These are phyloP conservation scores for Puccinia coronata DNA, from an alignment of 1,284 basidiomycete genomes.

Conservation along the genomic window DNA sequence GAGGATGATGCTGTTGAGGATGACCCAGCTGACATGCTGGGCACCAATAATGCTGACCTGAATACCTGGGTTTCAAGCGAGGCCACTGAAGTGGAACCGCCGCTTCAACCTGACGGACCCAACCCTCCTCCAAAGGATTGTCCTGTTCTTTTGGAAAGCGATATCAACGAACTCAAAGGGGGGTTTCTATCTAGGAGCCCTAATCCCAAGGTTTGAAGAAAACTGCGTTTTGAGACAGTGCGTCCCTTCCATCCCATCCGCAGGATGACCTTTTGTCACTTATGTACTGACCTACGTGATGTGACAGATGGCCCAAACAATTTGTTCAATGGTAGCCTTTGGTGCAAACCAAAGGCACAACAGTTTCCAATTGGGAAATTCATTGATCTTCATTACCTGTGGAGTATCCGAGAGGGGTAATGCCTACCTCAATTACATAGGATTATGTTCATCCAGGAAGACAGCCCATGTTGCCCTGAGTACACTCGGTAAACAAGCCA, in stretches of 20 bases:
- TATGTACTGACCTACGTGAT: no score
- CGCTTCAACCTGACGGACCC: not conserved
- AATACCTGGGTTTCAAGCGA: no score
- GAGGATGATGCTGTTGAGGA: no score
- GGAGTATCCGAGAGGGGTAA: no score
- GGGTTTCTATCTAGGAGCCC: not conserved
- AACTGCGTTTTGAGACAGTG: not conserved
- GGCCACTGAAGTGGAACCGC: no score
- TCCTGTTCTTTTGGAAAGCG: not conserved
- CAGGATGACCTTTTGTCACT: not conserved
- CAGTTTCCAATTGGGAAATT: no score
- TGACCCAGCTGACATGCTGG: no score
- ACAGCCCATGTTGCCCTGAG: not conserved
- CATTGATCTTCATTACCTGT: not conserved
- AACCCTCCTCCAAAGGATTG: not conserved
- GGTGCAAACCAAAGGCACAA: no score
- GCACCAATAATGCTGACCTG: not conserved
- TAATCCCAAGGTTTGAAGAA: no score
- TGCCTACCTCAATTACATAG: not conserved
- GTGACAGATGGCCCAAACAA: not conserved
- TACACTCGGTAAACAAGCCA: not conserved
- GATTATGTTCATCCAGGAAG: not conserved
- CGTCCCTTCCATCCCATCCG: no score
- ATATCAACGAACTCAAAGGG: not conserved
- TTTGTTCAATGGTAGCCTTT: not conserved